These are phyloP conservation scores for Podaxis rugospora DNA, from an alignment of 768 basidiomycete genomes.

Conservation along the genomic window DNA sequence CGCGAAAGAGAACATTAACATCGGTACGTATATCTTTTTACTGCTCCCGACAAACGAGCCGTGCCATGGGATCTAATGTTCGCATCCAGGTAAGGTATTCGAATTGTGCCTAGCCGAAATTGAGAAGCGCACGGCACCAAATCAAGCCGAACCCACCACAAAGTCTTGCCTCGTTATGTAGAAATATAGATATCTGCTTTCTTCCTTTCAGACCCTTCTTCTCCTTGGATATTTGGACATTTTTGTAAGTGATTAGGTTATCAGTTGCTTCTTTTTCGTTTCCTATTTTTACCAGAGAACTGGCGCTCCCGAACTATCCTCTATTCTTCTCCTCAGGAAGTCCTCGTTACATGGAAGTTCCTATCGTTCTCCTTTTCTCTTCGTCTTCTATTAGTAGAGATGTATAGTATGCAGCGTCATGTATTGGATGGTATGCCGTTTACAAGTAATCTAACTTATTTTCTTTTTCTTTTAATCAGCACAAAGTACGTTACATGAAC, in stretches of 20 bases:
- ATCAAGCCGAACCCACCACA: conserved; percentile 33
- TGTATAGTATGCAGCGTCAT: not conserved
- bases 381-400: not conserved
- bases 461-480: too few relatives aligned
- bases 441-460: not conserved
- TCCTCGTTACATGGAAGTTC: not conserved
- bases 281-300: not conserved
- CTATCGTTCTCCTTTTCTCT: not conserved
- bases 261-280: not conserved
- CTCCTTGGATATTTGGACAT: not conserved
- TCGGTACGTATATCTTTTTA: conserved; percentile 54
- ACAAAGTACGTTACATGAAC: not conserved
- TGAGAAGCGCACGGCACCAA: conserved; percentile 64
- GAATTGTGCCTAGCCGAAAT: conserved; percentile 82
- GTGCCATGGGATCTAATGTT: not conserved
- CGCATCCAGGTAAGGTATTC: conserved; percentile 66
- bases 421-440: not conserved
- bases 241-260: not conserved
- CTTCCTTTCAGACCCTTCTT: not conserved
- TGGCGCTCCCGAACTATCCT: not conserved
- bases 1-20: conserved; percentile 82
- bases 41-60: not conserved
- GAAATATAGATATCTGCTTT: conserved; percentile 11
- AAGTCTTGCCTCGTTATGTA: conserved; percentile 39
- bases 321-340: too few relatives aligned